These are phyloP conservation scores for Acanthamoeba healyi DNA, from an alignment of 208 protist genomes.

Conservation along the genomic window DNA sequence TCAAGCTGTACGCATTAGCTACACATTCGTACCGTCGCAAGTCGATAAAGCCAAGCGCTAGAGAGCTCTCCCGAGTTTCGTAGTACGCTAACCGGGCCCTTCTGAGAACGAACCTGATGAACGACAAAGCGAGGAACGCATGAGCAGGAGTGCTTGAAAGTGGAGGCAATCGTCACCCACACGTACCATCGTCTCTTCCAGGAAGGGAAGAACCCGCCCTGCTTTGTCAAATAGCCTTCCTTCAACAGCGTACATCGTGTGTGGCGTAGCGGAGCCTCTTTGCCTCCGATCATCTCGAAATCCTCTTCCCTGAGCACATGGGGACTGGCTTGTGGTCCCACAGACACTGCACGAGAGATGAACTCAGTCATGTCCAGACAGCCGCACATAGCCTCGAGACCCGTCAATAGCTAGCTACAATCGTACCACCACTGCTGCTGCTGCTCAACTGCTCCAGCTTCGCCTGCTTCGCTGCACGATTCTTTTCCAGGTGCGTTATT, in stretches of 20 bases:
- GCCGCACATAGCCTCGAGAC: too few relatives aligned
- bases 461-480: background rate
- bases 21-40: background rate
- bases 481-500: background rate
- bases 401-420: too few relatives aligned
- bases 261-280: background rate
- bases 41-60: background rate
- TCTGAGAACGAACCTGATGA: background rate
- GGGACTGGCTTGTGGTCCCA: background rate
- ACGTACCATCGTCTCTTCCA: slow-evolving; percentile 7
- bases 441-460: background rate
- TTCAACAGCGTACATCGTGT: background rate
- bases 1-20: too few relatives aligned
- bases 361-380: background rate
- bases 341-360: background rate
- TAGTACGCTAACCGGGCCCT: background rate
- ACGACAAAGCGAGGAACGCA: background rate
- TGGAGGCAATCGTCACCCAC: background rate
- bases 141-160: background rate
- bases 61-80: background rate
- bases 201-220: background rate
- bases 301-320: background rate
- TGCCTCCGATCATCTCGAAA: slow-evolving; percentile 2
- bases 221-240: slow-evolving; percentile 25
- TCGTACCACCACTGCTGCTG: background rate